phyloP scores from a whole-genome alignment of 805 yeast genomes.

The Wickerhamiella siamensis region DNA sequence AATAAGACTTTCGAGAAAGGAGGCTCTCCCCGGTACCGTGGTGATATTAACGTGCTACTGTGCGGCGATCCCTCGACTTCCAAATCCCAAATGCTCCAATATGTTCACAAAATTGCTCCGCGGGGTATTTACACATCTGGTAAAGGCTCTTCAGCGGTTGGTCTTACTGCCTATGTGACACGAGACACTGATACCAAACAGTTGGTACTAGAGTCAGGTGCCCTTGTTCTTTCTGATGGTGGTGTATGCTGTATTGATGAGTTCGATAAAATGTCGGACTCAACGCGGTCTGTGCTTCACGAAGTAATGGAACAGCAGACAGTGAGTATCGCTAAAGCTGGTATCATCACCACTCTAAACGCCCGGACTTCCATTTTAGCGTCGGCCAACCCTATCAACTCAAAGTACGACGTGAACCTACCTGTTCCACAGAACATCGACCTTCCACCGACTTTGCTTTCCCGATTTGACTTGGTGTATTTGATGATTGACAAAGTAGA shows the following conservation, averaged over 20 bases:
- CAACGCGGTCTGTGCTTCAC: constrained; percentile 87
- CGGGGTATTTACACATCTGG: constrained; percentile 97
- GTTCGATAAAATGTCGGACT: constrained; percentile 92
- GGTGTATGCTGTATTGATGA: constrained; percentile 99
- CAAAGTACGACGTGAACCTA: constrained; percentile 84
- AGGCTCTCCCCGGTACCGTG: constrained; percentile 72
- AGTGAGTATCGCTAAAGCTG: constrained; percentile 95
- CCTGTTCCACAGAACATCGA: constrained; percentile 95
- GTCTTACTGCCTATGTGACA: constrained; percentile 93
- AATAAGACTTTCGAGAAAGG: constrained; percentile 79
- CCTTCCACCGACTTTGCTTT: constrained; percentile 86
- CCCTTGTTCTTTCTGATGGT: constrained; percentile 89
- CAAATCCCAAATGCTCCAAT: constrained; percentile 84
- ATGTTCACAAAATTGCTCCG: constrained; percentile 95
- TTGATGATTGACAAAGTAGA: constrained; percentile 86
- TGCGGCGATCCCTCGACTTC: constrained; percentile 99
- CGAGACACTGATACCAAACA: constrained; percentile 89
- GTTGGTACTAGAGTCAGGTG: constrained; percentile 88
- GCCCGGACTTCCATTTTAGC: constrained; percentile 94
- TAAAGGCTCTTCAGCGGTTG: constrained; percentile 98
- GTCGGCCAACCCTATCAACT: constrained; percentile 93
- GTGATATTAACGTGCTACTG: constrained; percentile 78
- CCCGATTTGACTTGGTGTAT: constrained; percentile 90
- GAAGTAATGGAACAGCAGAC: constrained; percentile 99
- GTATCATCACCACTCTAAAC: constrained; percentile 89